Conservation (phyloP, 1,139 yeast genomes). For the Kluyveromyces sp. region DNA sequence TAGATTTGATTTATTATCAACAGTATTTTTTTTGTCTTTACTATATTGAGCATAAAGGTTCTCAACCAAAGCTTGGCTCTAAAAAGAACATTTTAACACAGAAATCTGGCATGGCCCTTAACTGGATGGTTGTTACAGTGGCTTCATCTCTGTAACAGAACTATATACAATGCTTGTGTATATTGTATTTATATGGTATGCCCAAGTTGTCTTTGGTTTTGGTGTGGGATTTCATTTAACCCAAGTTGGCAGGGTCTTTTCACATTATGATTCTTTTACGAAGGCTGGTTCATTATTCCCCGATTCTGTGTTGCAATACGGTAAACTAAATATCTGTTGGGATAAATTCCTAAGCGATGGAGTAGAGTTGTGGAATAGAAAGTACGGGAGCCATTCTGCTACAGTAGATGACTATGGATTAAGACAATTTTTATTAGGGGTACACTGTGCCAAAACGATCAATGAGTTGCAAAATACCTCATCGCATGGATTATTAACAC, state of each 20-base stretch:
- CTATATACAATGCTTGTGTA: not conserved
- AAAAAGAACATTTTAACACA: too few relatives aligned
- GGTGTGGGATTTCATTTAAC: conserved; percentile 36
- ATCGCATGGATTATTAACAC: conserved; percentile 48
- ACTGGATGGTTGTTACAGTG: too few relatives aligned
- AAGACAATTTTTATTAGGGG: conserved; percentile 46
- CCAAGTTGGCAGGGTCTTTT: conserved; percentile 33
- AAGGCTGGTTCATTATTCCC: conserved; percentile 56
- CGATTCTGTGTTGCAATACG: conserved; percentile 52
- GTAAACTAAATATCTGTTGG: conserved; percentile 44
- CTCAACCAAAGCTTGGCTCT: too few relatives aligned
- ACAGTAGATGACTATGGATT: conserved; percentile 27
- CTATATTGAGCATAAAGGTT: too few relatives aligned
- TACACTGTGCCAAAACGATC: conserved; percentile 45
- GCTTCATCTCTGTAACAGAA: not conserved
- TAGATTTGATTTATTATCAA: too few relatives aligned
- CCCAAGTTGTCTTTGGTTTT: conserved; percentile 8
- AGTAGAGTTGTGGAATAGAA: conserved; percentile 33
- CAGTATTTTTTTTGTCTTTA: too few relatives aligned
- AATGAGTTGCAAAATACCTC: conserved; percentile 18
- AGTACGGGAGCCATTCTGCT: conserved; percentile 18
- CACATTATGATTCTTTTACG: not conserved
- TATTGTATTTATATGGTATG: not conserved
- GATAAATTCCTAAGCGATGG: conserved; percentile 48
- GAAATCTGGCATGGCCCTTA: too few relatives aligned